Evolutionary conservation across 2,329 filamentous ascomycete genomes (phyloP).

Genomic region (Sodiomyces alkalinus): DNA sequence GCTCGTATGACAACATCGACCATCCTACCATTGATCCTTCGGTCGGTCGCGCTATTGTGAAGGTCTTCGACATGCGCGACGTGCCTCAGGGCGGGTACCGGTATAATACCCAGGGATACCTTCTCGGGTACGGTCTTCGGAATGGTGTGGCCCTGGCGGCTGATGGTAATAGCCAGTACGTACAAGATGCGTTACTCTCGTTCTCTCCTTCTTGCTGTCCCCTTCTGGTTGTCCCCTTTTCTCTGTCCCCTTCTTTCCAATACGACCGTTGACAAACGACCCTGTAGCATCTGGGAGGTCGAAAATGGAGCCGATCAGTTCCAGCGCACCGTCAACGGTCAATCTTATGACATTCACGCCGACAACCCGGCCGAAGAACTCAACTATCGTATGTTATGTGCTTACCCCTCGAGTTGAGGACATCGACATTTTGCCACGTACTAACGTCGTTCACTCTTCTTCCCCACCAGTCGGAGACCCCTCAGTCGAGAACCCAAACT

Average conservation of each 20-base stretch:
- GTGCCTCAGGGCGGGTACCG: slow-evolving; percentile 19
- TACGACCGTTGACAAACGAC: too few relatives aligned
- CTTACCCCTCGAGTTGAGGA: neutral
- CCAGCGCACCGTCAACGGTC: slow-evolving; percentile 25
- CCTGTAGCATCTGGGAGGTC: slow-evolving; percentile 35
- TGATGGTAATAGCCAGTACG: slow-evolving; percentile 20
- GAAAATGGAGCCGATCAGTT: slow-evolving; percentile 38
- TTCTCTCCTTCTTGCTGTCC: neutral
- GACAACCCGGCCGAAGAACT: slow-evolving; percentile 52
- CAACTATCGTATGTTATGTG: slow-evolving; percentile 33
- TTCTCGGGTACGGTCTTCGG: slow-evolving; percentile 30
- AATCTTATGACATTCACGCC: slow-evolving; percentile 32
- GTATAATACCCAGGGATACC: slow-evolving; percentile 23
- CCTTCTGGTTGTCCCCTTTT: too few relatives aligned
- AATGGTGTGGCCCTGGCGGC: slow-evolving; percentile 48
- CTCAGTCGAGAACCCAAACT: slow-evolving; percentile 12
- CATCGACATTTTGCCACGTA: too few relatives aligned
- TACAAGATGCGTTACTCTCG: neutral
- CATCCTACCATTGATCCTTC: slow-evolving; percentile 15
- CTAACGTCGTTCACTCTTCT: too few relatives aligned
- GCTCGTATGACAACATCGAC: slow-evolving; percentile 24
- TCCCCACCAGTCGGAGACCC: slow-evolving; percentile 14
- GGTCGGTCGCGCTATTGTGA: slow-evolving; percentile 23
- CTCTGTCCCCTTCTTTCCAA: too few relatives aligned
- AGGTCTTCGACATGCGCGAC: slow-evolving; percentile 23